Evolutionary conservation across 768 basidiomycete species (phyloP), one percentile per base, ranked within the genome.

Genomic region (Mycena galericulata): DNA sequence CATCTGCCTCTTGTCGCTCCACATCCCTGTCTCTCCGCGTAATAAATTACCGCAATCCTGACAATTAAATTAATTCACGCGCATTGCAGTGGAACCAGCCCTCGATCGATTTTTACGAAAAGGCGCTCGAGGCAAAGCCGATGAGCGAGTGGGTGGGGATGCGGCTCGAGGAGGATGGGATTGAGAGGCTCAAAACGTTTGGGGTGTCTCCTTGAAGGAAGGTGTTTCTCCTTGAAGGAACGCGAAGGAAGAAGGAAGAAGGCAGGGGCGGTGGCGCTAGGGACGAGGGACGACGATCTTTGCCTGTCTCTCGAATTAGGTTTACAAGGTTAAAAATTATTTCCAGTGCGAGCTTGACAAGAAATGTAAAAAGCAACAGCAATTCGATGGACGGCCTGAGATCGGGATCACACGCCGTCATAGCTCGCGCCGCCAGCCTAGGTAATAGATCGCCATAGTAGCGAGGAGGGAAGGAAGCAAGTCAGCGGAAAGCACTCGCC

Each of bases 71-170:
- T 27, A 40, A 26, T 30, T 20, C 38, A 27, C 22, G 30, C 0
- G 17, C 24, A 45, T 27, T 49, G 32, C 74, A 97, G 93, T 98
- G 97, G 97, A 98, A 98, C 81, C 83, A 90, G 76, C 94, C 94
- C 11, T 93, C 93, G 46, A 96, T 97, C 73, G 91, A 91, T 65
- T 98, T 97, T 79, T 98, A 98, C 80, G 93, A 95, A 81, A 89
- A 96, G 78, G 82, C 83, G 57, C 85, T 98, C 57, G 87, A 87
- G n/a, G 96, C 96, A 43, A 89, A 82, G 65, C 80, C 86, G 40
- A 93, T 93, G 89, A 82, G 86, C 55, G 97, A 95, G 75, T 98
- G 97, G 97, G 83, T 93, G 80, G 91, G 92, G 76, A 94, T 94
- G 93, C 85, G 93, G 79, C 83, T 95, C 45, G 90, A 90, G 59